Base-by-base conservation (phyloP, 495 filamentous ascomycete species). In the Bombardia bombarda region DNA sequence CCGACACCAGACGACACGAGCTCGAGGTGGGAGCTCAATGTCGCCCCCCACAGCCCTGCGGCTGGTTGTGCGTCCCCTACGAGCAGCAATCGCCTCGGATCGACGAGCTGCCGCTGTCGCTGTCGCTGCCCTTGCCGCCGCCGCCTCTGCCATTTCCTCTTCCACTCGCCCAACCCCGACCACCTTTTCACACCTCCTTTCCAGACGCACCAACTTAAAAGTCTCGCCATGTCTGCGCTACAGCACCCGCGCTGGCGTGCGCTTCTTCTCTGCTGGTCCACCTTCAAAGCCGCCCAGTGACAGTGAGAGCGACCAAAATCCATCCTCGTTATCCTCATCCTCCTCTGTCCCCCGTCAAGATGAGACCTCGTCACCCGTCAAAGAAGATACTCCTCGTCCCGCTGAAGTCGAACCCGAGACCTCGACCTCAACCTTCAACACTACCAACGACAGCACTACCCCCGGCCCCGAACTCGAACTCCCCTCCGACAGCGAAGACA, bases 401-500 rank as follows among this genome's bases (percentile, higher is more conserved):
- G 39, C 25, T 7, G 12, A 13, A 5, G 38, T 24, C 10, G 19
- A 41, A 21, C 7, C 25, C 25, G 41, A 34, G 38, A 37, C n/a
- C 28, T 16, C 39, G 17, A 1, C 38, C 38, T 9, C 13, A 33
- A 14, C 22, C 25, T 17, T 23, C 7, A 16, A 16, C 23, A 21
- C 33, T 20, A 7, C 13, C n/a, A n/a, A 37, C 10, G n/a, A 23
- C 34, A 7, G 26, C 23, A 1, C 37, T 31, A 6, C 35, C 38
- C 20, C 38, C 32, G 7, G 21, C 13, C 28, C 41, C 24, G 18
- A 32, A 13, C 43, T 42, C 45, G 63, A 83, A 28, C 79, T 95
- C 20, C 90, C 92, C 18, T 96, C 90, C 1, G 74, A 83, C 46
- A 60, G 75, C 49, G 90, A 95, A 56, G 67, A 70, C 37, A 80